Evolutionary conservation across 2,329 filamentous ascomycete genomes (phyloP), one percentile per base, ranked within the genome.

Genomic region (Fusarium setosum): DNA sequence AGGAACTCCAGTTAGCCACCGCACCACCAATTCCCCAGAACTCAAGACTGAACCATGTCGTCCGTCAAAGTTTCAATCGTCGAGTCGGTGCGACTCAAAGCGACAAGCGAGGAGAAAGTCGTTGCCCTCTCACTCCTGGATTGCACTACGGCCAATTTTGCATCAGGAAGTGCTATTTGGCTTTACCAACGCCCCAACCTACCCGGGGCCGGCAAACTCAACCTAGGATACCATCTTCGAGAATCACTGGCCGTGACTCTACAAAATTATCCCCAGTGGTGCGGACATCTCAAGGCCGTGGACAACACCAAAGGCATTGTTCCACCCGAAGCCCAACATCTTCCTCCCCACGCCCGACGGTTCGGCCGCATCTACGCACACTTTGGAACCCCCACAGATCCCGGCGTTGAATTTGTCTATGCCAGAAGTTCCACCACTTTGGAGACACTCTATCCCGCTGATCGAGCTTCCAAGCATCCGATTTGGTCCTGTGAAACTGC

Each of bases 121-220:
- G 13, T 49, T 4, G 37, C 69, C 1, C 37, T 71, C 10, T 73
- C 71, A 6, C 55, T 73, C 3, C 51, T 73, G 3, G 71, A 73
- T 24, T 57, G 60, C 12, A 73, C 71, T 3, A 52, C 66, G 1
- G 69, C 68, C 54, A 61, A 67, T 23, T 73, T 73, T 21, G 60
- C 69, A 15, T 12, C 61, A 5, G 58, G 61, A 1, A 70, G 56
- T 11, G 71, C 71, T 8, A 54, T 71, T 17, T 73, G 71, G 71
- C 45, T 73, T 0, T 73, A 66, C 21, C 51, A 68, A 6, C 54
- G 37, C 0, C 60, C 67, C 4, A 34, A 13, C 1, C 8, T 40
- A 10, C n/a, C 29, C 5, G 9, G n/a, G 3, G 10, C 11, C 2
- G 35, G 54, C 4, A 5, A 24, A 1, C 20, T 56, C 12, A 50